These are phyloP conservation scores for Zizania latifolia DNA, from an alignment of 176 grass and related monocot species.

Conservation along the genomic window DNA sequence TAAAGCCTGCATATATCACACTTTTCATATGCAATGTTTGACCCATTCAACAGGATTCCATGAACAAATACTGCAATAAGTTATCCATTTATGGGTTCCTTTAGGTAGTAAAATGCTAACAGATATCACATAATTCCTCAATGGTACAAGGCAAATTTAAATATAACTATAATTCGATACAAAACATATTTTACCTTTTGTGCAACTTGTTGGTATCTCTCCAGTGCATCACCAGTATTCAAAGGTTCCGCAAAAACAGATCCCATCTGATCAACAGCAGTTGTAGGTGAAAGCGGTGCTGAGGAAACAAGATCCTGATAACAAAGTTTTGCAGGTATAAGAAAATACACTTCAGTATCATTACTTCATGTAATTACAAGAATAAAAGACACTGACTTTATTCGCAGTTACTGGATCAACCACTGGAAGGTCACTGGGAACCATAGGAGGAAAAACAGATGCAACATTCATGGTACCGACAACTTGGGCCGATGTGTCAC, in stretches of 20 bases:
- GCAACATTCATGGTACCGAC: slow-evolving; percentile 38
- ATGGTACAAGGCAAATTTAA: neutral
- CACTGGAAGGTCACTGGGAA: slow-evolving; percentile 49
- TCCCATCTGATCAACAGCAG: slow-evolving; percentile 51
- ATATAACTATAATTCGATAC: neutral
- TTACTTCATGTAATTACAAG: neutral
- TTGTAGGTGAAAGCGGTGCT: slow-evolving; percentile 43
- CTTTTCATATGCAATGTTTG: neutral
- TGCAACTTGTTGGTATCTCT: slow-evolving; percentile 71
- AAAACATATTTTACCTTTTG: slow-evolving; percentile 57
- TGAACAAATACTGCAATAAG: slow-evolving; percentile 2
- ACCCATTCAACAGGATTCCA: neutral
- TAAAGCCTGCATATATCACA: neutral
- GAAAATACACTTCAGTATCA: slow-evolving; percentile 11
- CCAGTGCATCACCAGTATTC: slow-evolving; percentile 70
- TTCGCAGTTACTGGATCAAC: slow-evolving; percentile 31
- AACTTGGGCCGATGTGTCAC: slow-evolving; percentile 43
- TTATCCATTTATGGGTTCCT: neutral
- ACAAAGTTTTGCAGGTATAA: slow-evolving; percentile 23
- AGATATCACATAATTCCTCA: neutral
- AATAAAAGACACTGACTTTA: slow-evolving; percentile 48
- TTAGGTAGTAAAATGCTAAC: neutral
- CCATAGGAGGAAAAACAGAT: slow-evolving; percentile 46
- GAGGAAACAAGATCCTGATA: slow-evolving; percentile 57
- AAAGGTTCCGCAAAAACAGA: slow-evolving; percentile 63